Evolutionary conservation across 495 filamentous ascomycete species (phyloP).

Genomic region (Annulohypoxylon maeteangense): DNA sequence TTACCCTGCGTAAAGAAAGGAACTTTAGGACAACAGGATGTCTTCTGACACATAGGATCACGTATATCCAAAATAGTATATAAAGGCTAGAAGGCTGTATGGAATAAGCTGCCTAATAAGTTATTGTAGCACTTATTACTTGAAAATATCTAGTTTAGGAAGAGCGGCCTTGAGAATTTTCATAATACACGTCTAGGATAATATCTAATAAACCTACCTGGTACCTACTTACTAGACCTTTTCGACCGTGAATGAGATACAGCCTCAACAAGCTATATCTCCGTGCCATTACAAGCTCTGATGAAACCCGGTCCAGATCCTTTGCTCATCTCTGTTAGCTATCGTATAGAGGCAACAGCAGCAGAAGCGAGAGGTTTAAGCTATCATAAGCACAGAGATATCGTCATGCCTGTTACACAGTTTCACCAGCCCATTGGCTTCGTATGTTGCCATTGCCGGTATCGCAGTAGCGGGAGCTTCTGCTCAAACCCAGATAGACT

Average conservation of each 20-base stretch:
- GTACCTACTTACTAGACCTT: background rate
- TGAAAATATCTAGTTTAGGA: background rate
- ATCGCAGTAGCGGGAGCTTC: constrained; percentile 36
- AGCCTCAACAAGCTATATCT: background rate
- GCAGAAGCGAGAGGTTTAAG: background rate
- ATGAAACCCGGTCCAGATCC: background rate
- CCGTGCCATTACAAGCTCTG: background rate
- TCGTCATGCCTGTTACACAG: constrained; percentile 9
- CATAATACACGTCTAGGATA: background rate
- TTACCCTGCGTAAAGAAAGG: constrained; percentile 26
- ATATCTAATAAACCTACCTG: background rate
- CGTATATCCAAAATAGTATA: constrained; percentile 14
- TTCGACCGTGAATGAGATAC: background rate
- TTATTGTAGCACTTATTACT: background rate
- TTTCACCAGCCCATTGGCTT: constrained; percentile 43
- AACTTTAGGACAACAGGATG: constrained; percentile 1
- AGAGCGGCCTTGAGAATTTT: background rate
- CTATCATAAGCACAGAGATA: background rate
- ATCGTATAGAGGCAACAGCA: background rate
- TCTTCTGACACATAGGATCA: background rate
- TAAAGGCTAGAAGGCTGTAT: constrained; percentile 6
- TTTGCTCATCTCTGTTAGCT: background rate
- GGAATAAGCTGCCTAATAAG: background rate
- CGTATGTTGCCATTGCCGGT: constrained; percentile 40
- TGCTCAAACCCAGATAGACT: constrained; percentile 38